Conservation (phyloP, 2,329 filamentous ascomycete species). For the Nigrospora osmanthi region DNA sequence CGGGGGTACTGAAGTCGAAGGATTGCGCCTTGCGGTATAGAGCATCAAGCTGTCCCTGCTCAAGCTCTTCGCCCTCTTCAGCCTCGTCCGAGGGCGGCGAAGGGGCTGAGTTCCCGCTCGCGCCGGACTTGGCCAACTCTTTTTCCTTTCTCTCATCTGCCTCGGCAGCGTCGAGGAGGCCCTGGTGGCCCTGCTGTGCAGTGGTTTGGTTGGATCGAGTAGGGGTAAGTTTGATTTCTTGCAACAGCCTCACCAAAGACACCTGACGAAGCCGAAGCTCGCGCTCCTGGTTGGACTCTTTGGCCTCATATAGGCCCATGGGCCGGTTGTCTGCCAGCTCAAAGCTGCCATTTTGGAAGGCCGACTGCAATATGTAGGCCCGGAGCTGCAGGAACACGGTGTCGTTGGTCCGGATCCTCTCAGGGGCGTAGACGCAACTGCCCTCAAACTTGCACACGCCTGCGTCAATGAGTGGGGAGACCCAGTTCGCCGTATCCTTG, state of each 20-base stretch:
- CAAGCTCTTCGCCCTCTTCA: slow-evolving; percentile 84
- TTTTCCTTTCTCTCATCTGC: slow-evolving; percentile 70
- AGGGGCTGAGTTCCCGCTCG: slow-evolving; percentile 18
- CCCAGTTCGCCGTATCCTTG: slow-evolving; percentile 83
- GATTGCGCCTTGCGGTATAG: slow-evolving; percentile 94
- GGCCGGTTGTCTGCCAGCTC: slow-evolving; percentile 61
- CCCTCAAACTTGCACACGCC: slow-evolving; percentile 82
- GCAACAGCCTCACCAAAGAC: slow-evolving; percentile 78
- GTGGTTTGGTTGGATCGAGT: slow-evolving; percentile 66
- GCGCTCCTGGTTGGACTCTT: slow-evolving; percentile 80
- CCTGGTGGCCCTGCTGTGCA: slow-evolving; percentile 73
- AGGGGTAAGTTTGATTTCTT: slow-evolving; percentile 79
- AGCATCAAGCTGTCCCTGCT: slow-evolving; percentile 90
- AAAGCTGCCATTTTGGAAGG: slow-evolving; percentile 62
- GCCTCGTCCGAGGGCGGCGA: slow-evolving; percentile 54
- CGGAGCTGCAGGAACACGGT: slow-evolving; percentile 86
- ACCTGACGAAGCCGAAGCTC: slow-evolving; percentile 78
- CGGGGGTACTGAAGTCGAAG: slow-evolving; percentile 88
- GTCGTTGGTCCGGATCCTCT: slow-evolving; percentile 79
- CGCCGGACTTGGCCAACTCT: slow-evolving; percentile 31
- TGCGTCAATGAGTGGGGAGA: slow-evolving; percentile 87
- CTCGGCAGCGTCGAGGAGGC: slow-evolving; percentile 79
- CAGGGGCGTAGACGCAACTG: slow-evolving; percentile 81
- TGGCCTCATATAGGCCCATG: slow-evolving; percentile 70
- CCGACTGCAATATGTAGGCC: slow-evolving; percentile 65